Percentiles rank a stretch among this genome's conserved stretches.
Conservation (phyloP, 2,329 filamentous ascomycete genomes). For the Colletotrichum salicis region DNA sequence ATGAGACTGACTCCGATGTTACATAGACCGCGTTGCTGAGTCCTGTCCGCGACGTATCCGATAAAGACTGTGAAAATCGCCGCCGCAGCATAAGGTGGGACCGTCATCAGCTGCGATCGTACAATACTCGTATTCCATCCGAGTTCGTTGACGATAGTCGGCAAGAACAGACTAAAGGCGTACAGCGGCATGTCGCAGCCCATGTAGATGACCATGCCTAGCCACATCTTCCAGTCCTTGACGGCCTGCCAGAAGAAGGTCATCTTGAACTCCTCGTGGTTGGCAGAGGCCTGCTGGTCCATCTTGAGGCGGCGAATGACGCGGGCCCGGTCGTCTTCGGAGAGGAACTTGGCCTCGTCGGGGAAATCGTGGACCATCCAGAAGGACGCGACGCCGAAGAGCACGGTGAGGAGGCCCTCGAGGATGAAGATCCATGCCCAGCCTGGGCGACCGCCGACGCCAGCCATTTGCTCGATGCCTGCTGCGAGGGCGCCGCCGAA, state of each 20-base stretch:
- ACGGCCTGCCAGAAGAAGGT: slow-evolving; percentile 77
- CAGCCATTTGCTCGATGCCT: slow-evolving; percentile 76
- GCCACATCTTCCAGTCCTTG: slow-evolving; percentile 87
- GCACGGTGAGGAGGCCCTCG: slow-evolving; percentile 75
- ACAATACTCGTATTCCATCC: slow-evolving; percentile 55
- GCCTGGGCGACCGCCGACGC: slow-evolving; percentile 64
- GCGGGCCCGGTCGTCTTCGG: slow-evolving; percentile 73
- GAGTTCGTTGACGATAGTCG: slow-evolving; percentile 28
- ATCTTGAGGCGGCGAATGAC: slow-evolving; percentile 76
- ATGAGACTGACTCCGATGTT: slow-evolving; percentile 79
- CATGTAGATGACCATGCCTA: slow-evolving; percentile 81
- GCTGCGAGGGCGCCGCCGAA: slow-evolving; percentile 81
- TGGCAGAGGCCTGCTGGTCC: slow-evolving; percentile 80
- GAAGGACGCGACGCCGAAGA: slow-evolving; percentile 75
- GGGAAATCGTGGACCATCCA: slow-evolving; percentile 89
- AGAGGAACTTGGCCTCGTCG: slow-evolving; percentile 78
- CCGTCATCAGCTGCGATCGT: slow-evolving; percentile 75
- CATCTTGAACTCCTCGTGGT: slow-evolving; percentile 80
- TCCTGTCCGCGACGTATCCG: slow-evolving; percentile 82
- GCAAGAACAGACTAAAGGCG: slow-evolving; percentile 78
- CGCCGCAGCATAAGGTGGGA: slow-evolving; percentile 80
- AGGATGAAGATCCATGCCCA: slow-evolving; percentile 77
- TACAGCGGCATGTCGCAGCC: slow-evolving; percentile 78
- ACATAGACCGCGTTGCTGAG: slow-evolving; percentile 78
- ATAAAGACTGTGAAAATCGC: slow-evolving; percentile 75